Evolutionary conservation across 228 moss, liverwort and hornwort species (phyloP), one percentile per base, ranked within the genome.

Genomic region (Sphagnum magellanicum): DNA sequence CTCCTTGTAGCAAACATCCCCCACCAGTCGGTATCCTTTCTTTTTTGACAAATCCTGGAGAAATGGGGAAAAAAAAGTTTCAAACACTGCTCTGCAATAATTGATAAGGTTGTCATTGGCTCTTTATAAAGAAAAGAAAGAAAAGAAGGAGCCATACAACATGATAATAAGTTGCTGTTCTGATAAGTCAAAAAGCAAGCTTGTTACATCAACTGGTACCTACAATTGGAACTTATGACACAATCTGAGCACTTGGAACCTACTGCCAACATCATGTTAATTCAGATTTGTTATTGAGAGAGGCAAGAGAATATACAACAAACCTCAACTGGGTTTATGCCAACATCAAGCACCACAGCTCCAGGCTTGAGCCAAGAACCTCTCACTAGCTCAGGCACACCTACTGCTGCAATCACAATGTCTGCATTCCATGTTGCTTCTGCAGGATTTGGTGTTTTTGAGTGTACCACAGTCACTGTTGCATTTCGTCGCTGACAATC

Each of bases 1-100:
- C 81, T 97, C 93, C 74, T 97, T 91, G 57, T 83, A 97, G 74
- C 91, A 91, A n/a, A 97, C 97, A 50, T 97, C 97, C 52, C 97
- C 97, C 68, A 87, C 89, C 59, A 97, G 88, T 53, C 91, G 86
- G 72, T 84, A 97, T 14, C 93, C 93, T 63, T 86, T 81, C 49
- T 91, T 84, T 75, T 78, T 79, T 63, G 75, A 77, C 16, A 78
- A 69, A 78, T 97, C 93, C 93, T 97, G 85, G 77, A 81, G 50
- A 68, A 32, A 32, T 32, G 32, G 32, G 32, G 32, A 32, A 32
- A 32, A 59, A 11, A 59, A 59, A 11, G 15, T 15, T 15, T 59
- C 12, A 59, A 59, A 59, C 15, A 1, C 59, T 11, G 11, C 12
- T 11, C 15, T 11, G 59, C 12, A 15, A 59, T 11, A 11, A 15